Conservation (phyloP, 2,329 filamentous ascomycete species). For the Fusarium subglutinans region DNA sequence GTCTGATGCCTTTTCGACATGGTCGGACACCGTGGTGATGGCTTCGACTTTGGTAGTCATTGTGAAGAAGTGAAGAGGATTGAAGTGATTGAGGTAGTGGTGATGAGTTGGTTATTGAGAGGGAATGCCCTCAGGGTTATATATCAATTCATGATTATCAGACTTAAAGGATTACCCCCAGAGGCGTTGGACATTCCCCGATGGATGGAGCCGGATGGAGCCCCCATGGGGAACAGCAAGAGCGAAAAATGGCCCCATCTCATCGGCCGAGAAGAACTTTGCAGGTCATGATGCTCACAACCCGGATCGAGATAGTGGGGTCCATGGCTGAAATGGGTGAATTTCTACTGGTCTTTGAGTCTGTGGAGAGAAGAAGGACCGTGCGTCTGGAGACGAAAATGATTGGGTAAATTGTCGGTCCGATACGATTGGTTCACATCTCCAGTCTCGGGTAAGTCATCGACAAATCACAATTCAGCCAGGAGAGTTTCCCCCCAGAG, state of each 20-base stretch:
- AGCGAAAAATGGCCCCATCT: not conserved
- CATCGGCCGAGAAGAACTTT: not conserved
- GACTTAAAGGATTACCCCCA: not conserved
- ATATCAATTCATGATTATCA: not conserved
- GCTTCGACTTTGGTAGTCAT: slow-evolving; percentile 6
- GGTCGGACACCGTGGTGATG: slow-evolving; percentile 2
- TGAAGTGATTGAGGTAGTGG: not conserved
- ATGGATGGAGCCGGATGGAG: not conserved
- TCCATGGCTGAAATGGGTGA: slow-evolving; percentile 3
- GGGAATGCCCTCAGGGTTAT: not conserved
- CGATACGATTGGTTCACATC: not conserved
- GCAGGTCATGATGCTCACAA: not conserved
- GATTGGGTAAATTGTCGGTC: not conserved
- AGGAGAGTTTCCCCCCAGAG: not conserved
- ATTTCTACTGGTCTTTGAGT: not conserved
- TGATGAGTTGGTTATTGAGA: not conserved
- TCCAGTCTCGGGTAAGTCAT: not conserved
- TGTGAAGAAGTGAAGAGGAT: not conserved
- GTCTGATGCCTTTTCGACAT: slow-evolving; percentile 8
- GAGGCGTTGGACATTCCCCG: not conserved
- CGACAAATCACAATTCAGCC: slow-evolving; percentile 28
- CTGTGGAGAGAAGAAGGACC: not conserved
- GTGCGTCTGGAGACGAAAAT: not conserved
- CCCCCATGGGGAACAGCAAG: slow-evolving; percentile 3
- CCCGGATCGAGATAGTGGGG: not conserved